These are phyloP conservation scores for Bruguiera hainesii DNA, from an alignment of 441 rosid genomes.

Conservation along the genomic window DNA sequence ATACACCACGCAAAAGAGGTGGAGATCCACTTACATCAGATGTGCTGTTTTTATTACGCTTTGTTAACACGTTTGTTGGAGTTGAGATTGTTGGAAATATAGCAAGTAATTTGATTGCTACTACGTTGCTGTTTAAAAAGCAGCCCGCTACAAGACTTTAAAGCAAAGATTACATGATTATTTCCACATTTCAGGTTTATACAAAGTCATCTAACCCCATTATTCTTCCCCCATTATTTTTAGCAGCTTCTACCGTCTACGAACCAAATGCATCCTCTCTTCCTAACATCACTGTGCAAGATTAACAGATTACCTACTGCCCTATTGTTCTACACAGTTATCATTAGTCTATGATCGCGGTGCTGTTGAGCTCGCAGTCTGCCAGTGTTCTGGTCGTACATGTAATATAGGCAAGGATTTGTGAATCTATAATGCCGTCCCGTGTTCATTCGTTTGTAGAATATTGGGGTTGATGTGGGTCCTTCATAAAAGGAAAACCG, in stretches of 20 bases:
- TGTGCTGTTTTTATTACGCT: too few relatives aligned
- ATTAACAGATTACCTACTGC: too few relatives aligned
- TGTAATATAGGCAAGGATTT: too few relatives aligned
- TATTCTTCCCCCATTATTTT: not conserved
- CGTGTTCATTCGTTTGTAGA: too few relatives aligned
- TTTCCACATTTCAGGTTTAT: not conserved
- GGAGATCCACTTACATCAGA: not conserved
- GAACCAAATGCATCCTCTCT: not conserved
- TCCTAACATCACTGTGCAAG: too few relatives aligned
- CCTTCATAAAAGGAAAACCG: too few relatives aligned
- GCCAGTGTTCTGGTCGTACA: too few relatives aligned
- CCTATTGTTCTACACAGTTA: too few relatives aligned
- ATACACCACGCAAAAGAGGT: not conserved
- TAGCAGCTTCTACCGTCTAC: not conserved
- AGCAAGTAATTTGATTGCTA: slow-evolving; percentile 7
- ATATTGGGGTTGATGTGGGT: too few relatives aligned
- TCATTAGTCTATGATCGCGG: too few relatives aligned
- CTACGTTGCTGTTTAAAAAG: not conserved
- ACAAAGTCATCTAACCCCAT: slow-evolving; percentile 2
- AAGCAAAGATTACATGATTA: slow-evolving; percentile 38
- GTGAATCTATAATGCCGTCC: too few relatives aligned
- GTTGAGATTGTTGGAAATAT: slow-evolving; percentile 4
- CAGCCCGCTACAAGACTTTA: slow-evolving; percentile 26
- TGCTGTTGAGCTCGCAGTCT: too few relatives aligned
- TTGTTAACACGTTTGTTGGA: not conserved